phyloP scores from a whole-genome alignment of 129 eudicot species.

The Saussurea involucrata region DNA sequence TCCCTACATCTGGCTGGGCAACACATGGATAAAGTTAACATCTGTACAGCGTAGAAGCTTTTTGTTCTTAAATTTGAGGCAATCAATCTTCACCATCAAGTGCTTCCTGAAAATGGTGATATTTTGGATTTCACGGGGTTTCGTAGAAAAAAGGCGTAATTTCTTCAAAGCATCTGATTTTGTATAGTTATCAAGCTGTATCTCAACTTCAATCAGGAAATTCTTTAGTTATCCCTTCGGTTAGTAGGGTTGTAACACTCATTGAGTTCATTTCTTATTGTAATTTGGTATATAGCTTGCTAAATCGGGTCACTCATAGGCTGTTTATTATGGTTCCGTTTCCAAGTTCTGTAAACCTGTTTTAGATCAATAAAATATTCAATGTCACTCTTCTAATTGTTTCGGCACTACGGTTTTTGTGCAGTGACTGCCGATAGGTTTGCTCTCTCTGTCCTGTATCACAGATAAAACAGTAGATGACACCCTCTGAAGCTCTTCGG shows the following conservation, averaged over 20 bases:
- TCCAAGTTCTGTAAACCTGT: conserved; percentile 22
- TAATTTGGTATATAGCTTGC: conserved; percentile 34
- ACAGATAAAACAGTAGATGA: not conserved
- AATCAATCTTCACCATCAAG: conserved; percentile 19
- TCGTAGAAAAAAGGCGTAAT: conserved; percentile 21
- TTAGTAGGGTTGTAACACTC: conserved; percentile 16
- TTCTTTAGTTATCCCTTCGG: conserved; percentile 18
- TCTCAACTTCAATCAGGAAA: not conserved
- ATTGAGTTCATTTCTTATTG: conserved; percentile 19
- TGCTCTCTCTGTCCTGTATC: not conserved
- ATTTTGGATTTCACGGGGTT: conserved; percentile 2
- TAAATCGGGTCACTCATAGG: conserved; percentile 3
- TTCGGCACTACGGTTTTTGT: not conserved
- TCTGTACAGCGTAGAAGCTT: conserved; percentile 29
- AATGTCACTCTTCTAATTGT: not conserved
- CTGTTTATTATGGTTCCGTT: conserved; percentile 14
- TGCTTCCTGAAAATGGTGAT: conserved; percentile 6
- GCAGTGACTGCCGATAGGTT: not conserved
- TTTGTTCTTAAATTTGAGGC: conserved; percentile 32
- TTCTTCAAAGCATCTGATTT: conserved; percentile 32
- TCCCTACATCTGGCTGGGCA: conserved; percentile 58
- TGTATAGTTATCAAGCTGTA: conserved; percentile 44
- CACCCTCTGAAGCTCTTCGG: too few species aligned
- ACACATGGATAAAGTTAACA: conserved; percentile 23
- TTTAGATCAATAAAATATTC: conserved; percentile 6